Base-by-base conservation (phyloP, 2,329 filamentous ascomycete genomes). In the Trichoderma harzianum region DNA sequence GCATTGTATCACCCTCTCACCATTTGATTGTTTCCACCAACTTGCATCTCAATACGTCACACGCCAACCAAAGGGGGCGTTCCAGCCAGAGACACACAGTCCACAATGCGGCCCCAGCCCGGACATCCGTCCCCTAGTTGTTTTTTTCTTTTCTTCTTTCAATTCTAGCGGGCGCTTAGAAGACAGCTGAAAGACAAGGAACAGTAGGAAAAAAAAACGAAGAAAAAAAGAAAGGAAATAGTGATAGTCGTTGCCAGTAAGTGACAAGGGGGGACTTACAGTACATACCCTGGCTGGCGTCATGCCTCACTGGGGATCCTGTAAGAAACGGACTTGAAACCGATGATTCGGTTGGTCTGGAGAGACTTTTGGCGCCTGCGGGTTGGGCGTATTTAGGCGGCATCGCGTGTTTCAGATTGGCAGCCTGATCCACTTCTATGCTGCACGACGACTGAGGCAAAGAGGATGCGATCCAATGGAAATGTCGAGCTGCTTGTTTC, bases 351-450 rank as follows among this genome's bases (percentile, higher is more conserved):
- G 60, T 62, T 62, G 60, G 60, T 26, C 21, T 53, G 11, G n/a
- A 51, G 47, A 21, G 47, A 11, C n/a, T 51, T 21, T 51, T 51
- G 18, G 43, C 43, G n/a, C 21, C n/a, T 53, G 21, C 39, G 39
- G 39, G 39, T 43, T 43, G 39, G 39, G 39, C 39, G 39, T 43
- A 43, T n/a, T 53, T 53, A 21, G 57, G 57, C 30, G 21, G 30
- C 32, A 60, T 62, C 32, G 32, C 30, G 43, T 32, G 69, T 70
- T 70, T 70, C 69, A 70, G 69, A 70, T 26, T 58, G 6, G 16
- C 55, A 34, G 36, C 69, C 69, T 14, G 69, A 70, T 70, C 24
- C 60, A 65, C 69, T 28, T 8, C n/a, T 43, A 64, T n/a, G 34
- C 34, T 63, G 60, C 60, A 63, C 36, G 16, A 62, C 58, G 32